These are phyloP conservation scores for Didymella segeticola DNA, from an alignment of 2,329 filamentous ascomycete genomes.

Conservation along the genomic window DNA sequence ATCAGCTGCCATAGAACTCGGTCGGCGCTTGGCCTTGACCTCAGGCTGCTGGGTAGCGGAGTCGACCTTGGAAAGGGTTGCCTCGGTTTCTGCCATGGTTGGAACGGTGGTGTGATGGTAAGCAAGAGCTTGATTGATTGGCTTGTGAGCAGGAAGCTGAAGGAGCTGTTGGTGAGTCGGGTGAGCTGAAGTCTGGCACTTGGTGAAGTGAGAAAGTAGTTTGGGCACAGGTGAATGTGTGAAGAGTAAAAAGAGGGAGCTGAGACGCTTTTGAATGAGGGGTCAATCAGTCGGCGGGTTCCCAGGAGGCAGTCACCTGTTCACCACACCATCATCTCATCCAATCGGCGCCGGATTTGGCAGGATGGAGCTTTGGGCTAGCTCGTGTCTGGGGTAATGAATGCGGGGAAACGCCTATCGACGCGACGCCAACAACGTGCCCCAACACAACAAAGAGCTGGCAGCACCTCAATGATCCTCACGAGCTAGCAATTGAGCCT, in stretches of 20 bases:
- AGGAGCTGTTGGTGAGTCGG: constrained; percentile 23
- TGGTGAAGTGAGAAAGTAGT: constrained; percentile 17
- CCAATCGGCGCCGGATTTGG: constrained; percentile 32
- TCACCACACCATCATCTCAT: constrained; percentile 41
- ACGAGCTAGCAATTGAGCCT: constrained; percentile 36
- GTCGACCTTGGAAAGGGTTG: constrained; percentile 83
- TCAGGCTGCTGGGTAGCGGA: constrained; percentile 79
- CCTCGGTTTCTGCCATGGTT: constrained; percentile 59
- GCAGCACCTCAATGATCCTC: background rate
- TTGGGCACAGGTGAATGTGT: constrained; percentile 35
- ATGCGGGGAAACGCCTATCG: constrained; percentile 17
- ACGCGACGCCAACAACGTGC: constrained; percentile 22
- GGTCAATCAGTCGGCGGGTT: constrained; percentile 33
- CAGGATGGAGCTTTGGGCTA: constrained; percentile 21
- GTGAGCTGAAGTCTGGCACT: constrained; percentile 19
- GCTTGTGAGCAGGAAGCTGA: constrained; percentile 13
- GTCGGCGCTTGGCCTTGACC: constrained; percentile 69
- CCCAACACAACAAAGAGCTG: constrained; percentile 5
- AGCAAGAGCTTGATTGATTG: constrained; percentile 14
- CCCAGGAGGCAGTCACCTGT: constrained; percentile 45
- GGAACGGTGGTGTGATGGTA: constrained; percentile 17
- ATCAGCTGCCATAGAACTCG: constrained; percentile 75
- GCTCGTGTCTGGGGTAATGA: constrained; percentile 24
- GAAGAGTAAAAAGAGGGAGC: constrained; percentile 32
- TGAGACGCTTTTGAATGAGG: constrained; percentile 44